These are phyloP conservation scores for Coleophoma eucalyptorum DNA, from an alignment of 2,329 filamentous ascomycete genomes.

Conservation along the genomic window DNA sequence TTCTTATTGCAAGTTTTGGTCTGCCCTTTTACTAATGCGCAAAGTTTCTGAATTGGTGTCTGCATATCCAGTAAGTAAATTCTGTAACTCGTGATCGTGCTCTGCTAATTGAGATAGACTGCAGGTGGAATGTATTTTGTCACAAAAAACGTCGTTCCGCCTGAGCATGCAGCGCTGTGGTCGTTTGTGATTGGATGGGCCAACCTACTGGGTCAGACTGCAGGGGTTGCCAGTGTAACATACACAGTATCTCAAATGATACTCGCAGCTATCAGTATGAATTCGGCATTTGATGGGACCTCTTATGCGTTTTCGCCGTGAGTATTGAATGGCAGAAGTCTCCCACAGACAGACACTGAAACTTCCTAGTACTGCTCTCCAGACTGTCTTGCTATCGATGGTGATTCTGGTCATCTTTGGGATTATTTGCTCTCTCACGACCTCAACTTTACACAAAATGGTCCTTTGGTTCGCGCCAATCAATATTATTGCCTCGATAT, in stretches of 20 bases:
- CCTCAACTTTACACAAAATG: constrained; percentile 53
- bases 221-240: constrained; percentile 57
- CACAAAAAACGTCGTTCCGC: constrained; percentile 60
- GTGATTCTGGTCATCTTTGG: constrained; percentile 48
- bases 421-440: constrained; percentile 59
- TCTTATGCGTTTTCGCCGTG: constrained; percentile 54
- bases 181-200: constrained; percentile 66
- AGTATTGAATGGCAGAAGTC: constrained; percentile 22
- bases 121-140: constrained; percentile 68
- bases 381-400: constrained; percentile 56
- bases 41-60: constrained; percentile 61
- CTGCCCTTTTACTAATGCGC: constrained; percentile 4
- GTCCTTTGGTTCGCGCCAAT: constrained; percentile 65
- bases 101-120: constrained; percentile 29
- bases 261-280: constrained; percentile 57
- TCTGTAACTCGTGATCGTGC: too few species aligned
- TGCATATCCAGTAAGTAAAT: constrained; percentile 45
- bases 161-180: constrained; percentile 57
- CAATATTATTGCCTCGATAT: constrained; percentile 57
- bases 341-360: neutral
- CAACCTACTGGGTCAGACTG: constrained; percentile 61
- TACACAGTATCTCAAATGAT: constrained; percentile 64
- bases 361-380: constrained; percentile 43
- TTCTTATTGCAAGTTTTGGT: neutral
- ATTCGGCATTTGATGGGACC: constrained; percentile 46